Evolutionary conservation across 305 asterid species (phyloP).

Genomic region (Andrographis paniculata): DNA sequence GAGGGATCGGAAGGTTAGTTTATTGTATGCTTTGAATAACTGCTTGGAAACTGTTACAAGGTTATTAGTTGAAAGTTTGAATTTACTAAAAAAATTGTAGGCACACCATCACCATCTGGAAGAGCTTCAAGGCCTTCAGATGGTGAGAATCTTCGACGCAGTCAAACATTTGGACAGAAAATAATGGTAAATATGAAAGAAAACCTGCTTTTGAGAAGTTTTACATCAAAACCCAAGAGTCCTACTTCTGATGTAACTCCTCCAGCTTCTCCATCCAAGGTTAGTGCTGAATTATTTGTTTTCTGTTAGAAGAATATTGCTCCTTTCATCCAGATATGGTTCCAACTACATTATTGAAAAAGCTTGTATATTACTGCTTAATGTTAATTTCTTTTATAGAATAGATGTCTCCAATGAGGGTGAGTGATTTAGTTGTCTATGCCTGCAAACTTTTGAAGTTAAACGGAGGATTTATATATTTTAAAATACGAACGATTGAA

Average conservation of each 20-base stretch:
- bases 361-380: no score
- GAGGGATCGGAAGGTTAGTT: slow-evolving; percentile 75
- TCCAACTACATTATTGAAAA: no score
- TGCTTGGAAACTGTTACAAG: not conserved
- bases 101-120: slow-evolving; percentile 71
- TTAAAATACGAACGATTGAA: no score
- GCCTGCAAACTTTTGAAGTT: no score
- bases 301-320: not conserved
- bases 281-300: slow-evolving; percentile 20
- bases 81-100: slow-evolving; percentile 27
- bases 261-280: slow-evolving; percentile 80
- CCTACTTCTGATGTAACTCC: slow-evolving; percentile 39
- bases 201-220: slow-evolving; percentile 70
- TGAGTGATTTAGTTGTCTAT: no score
- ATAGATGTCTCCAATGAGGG: no score
- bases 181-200: slow-evolving; percentile 89
- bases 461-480: no score
- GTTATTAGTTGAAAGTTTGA: not conserved
- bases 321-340: no score
- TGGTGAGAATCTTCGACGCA: slow-evolving; percentile 50
- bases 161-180: slow-evolving; percentile 85
- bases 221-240: slow-evolving; percentile 66
- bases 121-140: slow-evolving; percentile 33
- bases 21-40: slow-evolving; percentile 3
- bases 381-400: no score